Conservation (phyloP, 2,329 filamentous ascomycete genomes). For the Scedosporium dehoogii region DNA sequence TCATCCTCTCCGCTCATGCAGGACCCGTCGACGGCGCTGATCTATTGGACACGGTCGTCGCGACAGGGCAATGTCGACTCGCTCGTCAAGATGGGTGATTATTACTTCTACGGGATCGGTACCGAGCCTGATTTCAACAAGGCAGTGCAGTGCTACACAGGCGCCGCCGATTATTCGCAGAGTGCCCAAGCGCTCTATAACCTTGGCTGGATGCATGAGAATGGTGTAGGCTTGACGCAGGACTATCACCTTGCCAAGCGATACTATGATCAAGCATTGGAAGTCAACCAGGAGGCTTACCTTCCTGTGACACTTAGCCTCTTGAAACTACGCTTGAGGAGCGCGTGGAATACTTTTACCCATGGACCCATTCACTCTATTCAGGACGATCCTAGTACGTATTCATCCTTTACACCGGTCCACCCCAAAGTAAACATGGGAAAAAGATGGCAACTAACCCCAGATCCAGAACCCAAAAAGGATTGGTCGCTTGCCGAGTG, state of each 20-base stretch:
- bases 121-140: constrained; percentile 65
- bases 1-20: constrained; percentile 26
- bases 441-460: neutral
- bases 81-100: constrained; percentile 96
- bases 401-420: constrained; percentile 18
- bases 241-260: constrained; percentile 96
- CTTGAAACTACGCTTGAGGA: constrained; percentile 72
- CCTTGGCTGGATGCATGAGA: constrained; percentile 98
- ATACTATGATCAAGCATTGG: constrained; percentile 86
- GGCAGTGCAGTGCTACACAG: constrained; percentile 85
- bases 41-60: constrained; percentile 92
- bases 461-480: constrained; percentile 49
- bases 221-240: constrained; percentile 82
- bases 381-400: constrained; percentile 73
- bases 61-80: constrained; percentile 90
- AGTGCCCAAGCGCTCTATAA: constrained; percentile 96
- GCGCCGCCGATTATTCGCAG: constrained; percentile 81
- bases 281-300: constrained; percentile 88
- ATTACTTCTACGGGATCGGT: constrained; percentile 80
- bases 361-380: constrained; percentile 89
- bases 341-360: constrained; percentile 90
- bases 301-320: constrained; percentile 83
- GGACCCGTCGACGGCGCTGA: constrained; percentile 58
- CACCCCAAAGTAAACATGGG: neutral
- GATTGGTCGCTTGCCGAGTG: constrained; percentile 76